Base-by-base conservation (phyloP, 139 green algal species). In the Coelastrella sp. region DNA sequence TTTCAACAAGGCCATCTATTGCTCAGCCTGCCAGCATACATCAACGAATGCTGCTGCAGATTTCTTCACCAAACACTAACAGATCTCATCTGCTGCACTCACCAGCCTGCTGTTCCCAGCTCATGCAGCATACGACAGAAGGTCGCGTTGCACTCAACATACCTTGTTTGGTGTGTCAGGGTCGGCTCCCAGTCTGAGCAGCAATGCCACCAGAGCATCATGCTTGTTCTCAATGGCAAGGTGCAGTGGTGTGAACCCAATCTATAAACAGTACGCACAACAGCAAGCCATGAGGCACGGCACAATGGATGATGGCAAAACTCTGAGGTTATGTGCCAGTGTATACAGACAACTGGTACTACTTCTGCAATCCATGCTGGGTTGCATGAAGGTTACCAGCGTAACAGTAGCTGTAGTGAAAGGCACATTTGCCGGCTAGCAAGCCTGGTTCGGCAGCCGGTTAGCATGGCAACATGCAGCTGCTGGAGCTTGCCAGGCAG, bases 191-290 rank as follows among this genome's bases (percentile, higher is more conserved):
- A 87, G 65, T 20, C 72, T 82, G 3, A 82, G 72, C 85, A 82
- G 72, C 72, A 89, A 56, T 20, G 59, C 70, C 56, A 83, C 56
- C 72, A 89, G 58, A 8, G 25, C 12, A 1, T 89, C 70, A 9
- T 89, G 72, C 72, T 89, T 82, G 70, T 82, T 60, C 22, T 89
- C 72, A 75, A 83, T 83, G 24, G 84, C 70, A 14, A 89, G 84
- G 56, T 82, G 70, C 70, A 83, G 84, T 20, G 72, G 84, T 49
- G 70, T 82, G 12, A 61, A 83, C 8, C 70, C 84, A 22, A 82
- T 89, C 84, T 83, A 63, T 19, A n/a, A 49, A 49, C 35, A 49
- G 35, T 49, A 49, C 3, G 56, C n/a, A 87, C 27, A 89, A 10
- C 35, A 82, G 84, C 82, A 87, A 59, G 15, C 58, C 19, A 4